Conservation (phyloP, 768 basidiomycete genomes). For the Lactifluus hygrophoroides region DNA sequence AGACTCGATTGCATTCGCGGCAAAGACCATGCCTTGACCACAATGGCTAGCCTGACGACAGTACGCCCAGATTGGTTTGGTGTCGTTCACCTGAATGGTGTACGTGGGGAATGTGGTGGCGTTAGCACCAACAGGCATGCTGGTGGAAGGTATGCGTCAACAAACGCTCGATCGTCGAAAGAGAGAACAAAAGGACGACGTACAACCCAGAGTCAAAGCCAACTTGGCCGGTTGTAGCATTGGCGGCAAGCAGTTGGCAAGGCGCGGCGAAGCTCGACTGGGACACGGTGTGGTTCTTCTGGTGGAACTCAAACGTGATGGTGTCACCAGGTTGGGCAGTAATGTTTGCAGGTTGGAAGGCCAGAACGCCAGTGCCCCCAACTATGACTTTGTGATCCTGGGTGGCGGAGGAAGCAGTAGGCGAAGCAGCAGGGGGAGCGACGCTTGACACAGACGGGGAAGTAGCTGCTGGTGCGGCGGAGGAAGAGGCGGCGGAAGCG, state of each 20-base stretch:
- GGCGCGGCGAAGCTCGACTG: conserved; percentile 32
- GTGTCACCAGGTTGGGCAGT: conserved; percentile 31
- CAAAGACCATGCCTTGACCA: conserved; percentile 51
- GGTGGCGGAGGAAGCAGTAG: conserved; percentile 18
- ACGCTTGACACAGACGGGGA: conserved; percentile 28
- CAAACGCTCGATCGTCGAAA: background rate
- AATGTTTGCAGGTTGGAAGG: conserved; percentile 29
- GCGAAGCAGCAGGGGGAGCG: conserved; percentile 23
- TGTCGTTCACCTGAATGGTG: conserved; percentile 47
- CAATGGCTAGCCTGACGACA: conserved; percentile 46
- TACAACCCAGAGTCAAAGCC: conserved; percentile 35
- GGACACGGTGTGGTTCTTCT: conserved; percentile 34
- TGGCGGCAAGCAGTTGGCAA: conserved; percentile 32
- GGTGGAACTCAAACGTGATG: conserved; percentile 34
- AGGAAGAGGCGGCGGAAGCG: conserved; percentile 13
- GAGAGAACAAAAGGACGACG: conserved; percentile 17
- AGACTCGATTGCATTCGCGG: conserved; percentile 42
- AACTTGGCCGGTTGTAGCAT: conserved; percentile 37
- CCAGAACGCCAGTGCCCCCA: conserved; percentile 24
- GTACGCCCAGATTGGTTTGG: conserved; percentile 47
- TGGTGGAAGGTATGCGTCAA: conserved; percentile 8
- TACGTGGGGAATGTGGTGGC: conserved; percentile 44
- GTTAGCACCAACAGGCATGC: conserved; percentile 40
- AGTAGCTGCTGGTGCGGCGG: conserved; percentile 18
- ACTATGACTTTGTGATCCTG: conserved; percentile 28